phyloP scores from a whole-genome alignment of 371 early-diverging fungal genomes.

The Racocetra persica region DNA sequence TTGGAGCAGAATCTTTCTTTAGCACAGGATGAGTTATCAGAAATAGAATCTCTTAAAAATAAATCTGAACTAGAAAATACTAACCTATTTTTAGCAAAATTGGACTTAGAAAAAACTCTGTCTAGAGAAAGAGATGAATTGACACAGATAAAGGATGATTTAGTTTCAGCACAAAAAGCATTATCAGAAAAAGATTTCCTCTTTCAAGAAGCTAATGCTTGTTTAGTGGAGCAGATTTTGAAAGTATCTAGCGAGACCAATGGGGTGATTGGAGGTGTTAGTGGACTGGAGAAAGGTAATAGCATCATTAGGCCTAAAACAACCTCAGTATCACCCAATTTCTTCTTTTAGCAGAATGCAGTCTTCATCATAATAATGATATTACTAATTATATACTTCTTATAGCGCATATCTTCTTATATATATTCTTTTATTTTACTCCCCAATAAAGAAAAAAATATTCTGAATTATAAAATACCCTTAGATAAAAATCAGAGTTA shows the following conservation, averaged over 20 bases:
- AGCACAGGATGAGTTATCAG: not conserved
- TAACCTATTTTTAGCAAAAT: too few species aligned
- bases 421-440: not conserved
- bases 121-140: not conserved
- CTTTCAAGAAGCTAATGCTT: not conserved
- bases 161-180: too few species aligned
- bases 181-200: too few species aligned
- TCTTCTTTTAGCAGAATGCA: slow-evolving; percentile 25
- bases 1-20: too few species aligned
- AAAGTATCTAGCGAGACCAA: not conserved
- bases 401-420: not conserved
- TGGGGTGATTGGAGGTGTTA: too few species aligned
- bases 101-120: not conserved
- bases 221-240: not conserved
- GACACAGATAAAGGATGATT: too few species aligned
- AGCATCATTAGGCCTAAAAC: not conserved
- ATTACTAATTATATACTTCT: not conserved
- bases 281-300: not conserved
- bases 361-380: too few species aligned
- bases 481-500: slow-evolving; percentile 38
- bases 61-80: not conserved
- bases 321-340: slow-evolving; percentile 23
- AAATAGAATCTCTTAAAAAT: not conserved
- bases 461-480: slow-evolving; percentile 17
- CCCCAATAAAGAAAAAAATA: too few species aligned